Percentiles rank a stretch among this genome's conserved stretches.
Conservation (phyloP, 1,139 yeast species). For the Taphrina wiesneri region DNA sequence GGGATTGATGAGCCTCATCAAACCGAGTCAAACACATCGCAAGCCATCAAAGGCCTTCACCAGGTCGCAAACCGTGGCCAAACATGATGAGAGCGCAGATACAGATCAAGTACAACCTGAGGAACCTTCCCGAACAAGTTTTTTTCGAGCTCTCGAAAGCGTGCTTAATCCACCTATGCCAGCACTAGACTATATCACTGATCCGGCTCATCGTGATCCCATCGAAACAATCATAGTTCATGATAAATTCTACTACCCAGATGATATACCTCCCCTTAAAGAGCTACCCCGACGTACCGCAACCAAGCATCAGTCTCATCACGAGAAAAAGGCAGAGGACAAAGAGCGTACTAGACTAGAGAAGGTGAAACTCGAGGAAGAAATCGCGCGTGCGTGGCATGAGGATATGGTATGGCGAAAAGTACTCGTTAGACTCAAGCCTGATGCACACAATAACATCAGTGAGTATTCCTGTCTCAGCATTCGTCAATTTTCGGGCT, state of each 20-base stretch:
- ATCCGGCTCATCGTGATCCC: constrained; percentile 59
- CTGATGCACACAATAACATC: constrained; percentile 95
- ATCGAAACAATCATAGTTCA: constrained; percentile 57
- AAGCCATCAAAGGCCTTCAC: constrained; percentile 45
- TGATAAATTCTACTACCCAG: constrained; percentile 69
- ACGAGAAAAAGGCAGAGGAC: constrained; percentile 24
- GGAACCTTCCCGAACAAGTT: constrained; percentile 61
- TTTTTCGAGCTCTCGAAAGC: constrained; percentile 79
- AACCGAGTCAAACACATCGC: constrained; percentile 37
- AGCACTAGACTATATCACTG: constrained; percentile 63
- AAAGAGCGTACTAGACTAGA: constrained; percentile 44
- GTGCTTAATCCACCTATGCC: constrained; percentile 88
- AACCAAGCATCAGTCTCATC: background rate
- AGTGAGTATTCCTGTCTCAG: background rate
- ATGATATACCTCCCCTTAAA: constrained; percentile 60
- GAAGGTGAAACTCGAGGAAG: constrained; percentile 62
- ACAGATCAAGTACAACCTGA: constrained; percentile 37
- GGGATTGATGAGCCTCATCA: constrained; percentile 14
- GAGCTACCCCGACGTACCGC: constrained; percentile 35
- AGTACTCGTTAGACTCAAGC: constrained; percentile 77
- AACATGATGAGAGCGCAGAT: constrained; percentile 41
- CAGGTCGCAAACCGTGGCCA: constrained; percentile 45
- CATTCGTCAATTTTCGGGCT: background rate
- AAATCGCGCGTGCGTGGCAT: constrained; percentile 88
- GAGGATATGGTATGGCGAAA: constrained; percentile 85